phyloP scores from a whole-genome alignment of 2,329 filamentous ascomycete species.

The Verruconis gallopava region DNA sequence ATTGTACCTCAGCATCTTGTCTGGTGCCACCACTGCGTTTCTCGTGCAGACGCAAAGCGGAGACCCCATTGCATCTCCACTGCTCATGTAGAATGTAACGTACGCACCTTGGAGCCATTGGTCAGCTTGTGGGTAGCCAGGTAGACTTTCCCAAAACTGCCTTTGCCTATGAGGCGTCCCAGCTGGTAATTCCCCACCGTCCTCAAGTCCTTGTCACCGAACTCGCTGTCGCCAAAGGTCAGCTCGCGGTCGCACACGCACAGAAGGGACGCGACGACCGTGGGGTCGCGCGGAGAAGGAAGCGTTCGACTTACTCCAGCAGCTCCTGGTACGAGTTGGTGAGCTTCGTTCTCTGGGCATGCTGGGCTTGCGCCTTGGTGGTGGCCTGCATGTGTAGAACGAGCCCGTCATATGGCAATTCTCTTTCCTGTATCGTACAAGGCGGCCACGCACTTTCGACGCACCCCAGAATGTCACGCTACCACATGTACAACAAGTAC shows the following conservation, averaged over 20 bases:
- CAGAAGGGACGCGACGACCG: neutral
- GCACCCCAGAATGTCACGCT: no score
- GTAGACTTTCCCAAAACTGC: constrained; percentile 97
- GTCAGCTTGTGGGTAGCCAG: constrained; percentile 92
- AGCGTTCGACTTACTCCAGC: constrained; percentile 58
- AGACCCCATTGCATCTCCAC: neutral
- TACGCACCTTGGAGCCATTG: constrained; percentile 82
- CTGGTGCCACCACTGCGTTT: neutral
- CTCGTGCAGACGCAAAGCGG: neutral
- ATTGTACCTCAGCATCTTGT: constrained; percentile 13
- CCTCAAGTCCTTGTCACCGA: constrained; percentile 79
- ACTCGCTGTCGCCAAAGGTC: constrained; percentile 53
- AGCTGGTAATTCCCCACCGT: constrained; percentile 92
- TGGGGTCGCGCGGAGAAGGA: neutral
- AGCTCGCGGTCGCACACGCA: neutral
- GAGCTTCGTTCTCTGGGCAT: constrained; percentile 45
- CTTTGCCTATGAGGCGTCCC: constrained; percentile 86
- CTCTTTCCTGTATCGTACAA: neutral
- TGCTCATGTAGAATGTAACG: neutral
- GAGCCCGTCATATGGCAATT: neutral
- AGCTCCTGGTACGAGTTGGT: constrained; percentile 93
- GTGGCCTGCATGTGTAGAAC: constrained; percentile 9
- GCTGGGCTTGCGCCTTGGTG: constrained; percentile 9
- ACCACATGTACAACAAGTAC: no score
- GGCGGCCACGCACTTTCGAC: no score